phyloP scores from a whole-genome alignment of 495 filamentous ascomycete genomes.

The Bacidia gigantensis region DNA sequence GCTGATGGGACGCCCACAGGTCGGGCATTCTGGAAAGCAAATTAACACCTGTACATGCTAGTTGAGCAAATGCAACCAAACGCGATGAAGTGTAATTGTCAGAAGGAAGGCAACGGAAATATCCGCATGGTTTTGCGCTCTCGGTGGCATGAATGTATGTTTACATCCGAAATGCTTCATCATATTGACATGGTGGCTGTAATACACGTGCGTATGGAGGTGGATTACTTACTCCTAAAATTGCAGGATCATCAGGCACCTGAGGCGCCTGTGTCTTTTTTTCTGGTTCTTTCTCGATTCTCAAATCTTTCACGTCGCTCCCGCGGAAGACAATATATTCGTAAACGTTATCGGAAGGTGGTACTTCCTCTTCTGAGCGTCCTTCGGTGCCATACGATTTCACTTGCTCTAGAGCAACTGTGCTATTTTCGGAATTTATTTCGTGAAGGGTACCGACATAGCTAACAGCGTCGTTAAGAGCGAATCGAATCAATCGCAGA shows the following conservation, averaged over 20 bases:
- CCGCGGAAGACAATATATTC: slow-evolving; percentile 99
- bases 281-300: slow-evolving; percentile 72
- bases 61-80: background rate
- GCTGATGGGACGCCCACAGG: slow-evolving; percentile 19
- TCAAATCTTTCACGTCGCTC: slow-evolving; percentile 95
- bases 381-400: slow-evolving; percentile 87
- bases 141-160: slow-evolving; percentile 53
- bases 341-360: slow-evolving; percentile 71
- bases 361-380: slow-evolving; percentile 71
- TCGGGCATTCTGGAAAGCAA: slow-evolving; percentile 23
- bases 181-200: slow-evolving; percentile 30
- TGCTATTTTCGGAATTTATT: slow-evolving; percentile 93
- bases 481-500: slow-evolving; percentile 4
- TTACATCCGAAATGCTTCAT: slow-evolving; percentile 85
- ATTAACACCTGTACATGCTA: background rate
- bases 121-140: slow-evolving; percentile 92
- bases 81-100: slow-evolving; percentile 27
- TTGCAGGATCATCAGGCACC: slow-evolving; percentile 90
- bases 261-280: slow-evolving; percentile 49
- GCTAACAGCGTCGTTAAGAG: slow-evolving; percentile 28
- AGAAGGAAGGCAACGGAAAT: slow-evolving; percentile 99
- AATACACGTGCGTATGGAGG: background rate
- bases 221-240: slow-evolving; percentile 72
- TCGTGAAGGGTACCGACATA: slow-evolving; percentile 94
- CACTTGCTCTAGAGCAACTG: slow-evolving; percentile 92